Conservation (phyloP, 768 basidiomycete genomes). For the Phanerochaete carnosa region DNA sequence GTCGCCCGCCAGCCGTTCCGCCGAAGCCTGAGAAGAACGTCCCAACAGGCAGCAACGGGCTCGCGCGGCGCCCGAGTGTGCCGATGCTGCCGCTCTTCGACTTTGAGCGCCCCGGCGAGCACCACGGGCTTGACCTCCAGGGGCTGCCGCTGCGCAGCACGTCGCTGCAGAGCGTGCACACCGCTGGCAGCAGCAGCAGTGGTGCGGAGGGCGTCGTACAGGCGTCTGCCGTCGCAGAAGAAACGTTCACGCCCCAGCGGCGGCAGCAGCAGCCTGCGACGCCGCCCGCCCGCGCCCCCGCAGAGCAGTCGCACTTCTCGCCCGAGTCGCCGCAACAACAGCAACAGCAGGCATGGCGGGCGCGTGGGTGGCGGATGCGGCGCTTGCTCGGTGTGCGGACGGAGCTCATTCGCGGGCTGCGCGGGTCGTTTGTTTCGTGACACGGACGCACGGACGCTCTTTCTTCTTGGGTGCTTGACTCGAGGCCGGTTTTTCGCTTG, state of each 20-base stretch:
- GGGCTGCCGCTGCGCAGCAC: constrained; percentile 3
- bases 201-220: too few relatives aligned
- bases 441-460: neutral
- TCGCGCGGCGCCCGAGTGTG: constrained; percentile 1
- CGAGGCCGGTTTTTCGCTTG: too few relatives aligned
- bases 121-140: constrained; percentile 6
- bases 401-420: constrained; percentile 3
- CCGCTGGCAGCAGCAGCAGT: too few relatives aligned
- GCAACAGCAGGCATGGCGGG: neutral
- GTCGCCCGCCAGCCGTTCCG: neutral
- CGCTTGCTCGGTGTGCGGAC: neutral
- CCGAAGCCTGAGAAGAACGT: neutral
- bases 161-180: neutral
- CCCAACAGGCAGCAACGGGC: neutral
- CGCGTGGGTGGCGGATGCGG: neutral
- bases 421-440: neutral
- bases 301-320: neutral
- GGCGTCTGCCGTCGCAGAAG: too few relatives aligned
- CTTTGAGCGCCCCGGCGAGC: constrained; percentile 1
- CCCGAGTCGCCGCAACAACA: neutral
- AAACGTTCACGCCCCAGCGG: neutral
- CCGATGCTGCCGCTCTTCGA: constrained; percentile 12
- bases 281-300: neutral
- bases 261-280: neutral
- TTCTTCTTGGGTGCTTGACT: too few relatives aligned